These are phyloP conservation scores for Emydomyces testavorans DNA, from an alignment of 2,329 filamentous ascomycete genomes.

Conservation along the genomic window DNA sequence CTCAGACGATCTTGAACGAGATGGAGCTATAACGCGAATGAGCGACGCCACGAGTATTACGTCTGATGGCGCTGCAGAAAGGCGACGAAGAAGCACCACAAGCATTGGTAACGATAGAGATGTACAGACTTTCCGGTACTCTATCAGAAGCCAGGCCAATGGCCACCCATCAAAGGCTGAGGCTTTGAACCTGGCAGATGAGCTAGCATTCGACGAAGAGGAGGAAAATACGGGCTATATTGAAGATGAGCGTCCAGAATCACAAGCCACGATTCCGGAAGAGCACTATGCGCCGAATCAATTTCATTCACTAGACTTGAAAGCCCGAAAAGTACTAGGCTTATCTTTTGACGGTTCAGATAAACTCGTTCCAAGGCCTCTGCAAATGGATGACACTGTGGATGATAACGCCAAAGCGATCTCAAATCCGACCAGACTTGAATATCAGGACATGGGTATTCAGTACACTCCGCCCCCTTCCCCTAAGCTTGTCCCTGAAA, in stretches of 20 bases:
- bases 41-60: constrained; percentile 62
- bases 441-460: constrained; percentile 63
- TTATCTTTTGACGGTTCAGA: constrained; percentile 30
- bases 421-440: constrained; percentile 30
- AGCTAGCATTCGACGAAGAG: constrained; percentile 67
- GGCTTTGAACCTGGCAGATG: constrained; percentile 74
- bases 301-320: constrained; percentile 29
- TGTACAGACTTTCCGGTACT: constrained; percentile 51
- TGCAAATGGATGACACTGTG: constrained; percentile 6
- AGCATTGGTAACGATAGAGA: constrained; percentile 42
- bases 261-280: constrained; percentile 34
- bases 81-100: constrained; percentile 49
- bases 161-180: constrained; percentile 46
- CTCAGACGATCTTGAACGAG: neutral
- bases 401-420: constrained; percentile 32
- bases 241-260: constrained; percentile 55
- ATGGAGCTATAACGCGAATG: constrained; percentile 36
- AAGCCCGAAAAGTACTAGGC: constrained; percentile 38
- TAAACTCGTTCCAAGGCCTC: neutral
- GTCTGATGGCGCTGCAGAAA: constrained; percentile 54
- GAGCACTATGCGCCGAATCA: constrained; percentile 28
- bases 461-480: constrained; percentile 78
- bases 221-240: constrained; percentile 54
- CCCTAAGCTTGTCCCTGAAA: constrained; percentile 45
- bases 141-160: constrained; percentile 50